Evolutionary conservation across 2,329 filamentous ascomycete species (phyloP), one percentile per base, ranked within the genome.

Genomic region (Lasiodiplodia gonubiensis): DNA sequence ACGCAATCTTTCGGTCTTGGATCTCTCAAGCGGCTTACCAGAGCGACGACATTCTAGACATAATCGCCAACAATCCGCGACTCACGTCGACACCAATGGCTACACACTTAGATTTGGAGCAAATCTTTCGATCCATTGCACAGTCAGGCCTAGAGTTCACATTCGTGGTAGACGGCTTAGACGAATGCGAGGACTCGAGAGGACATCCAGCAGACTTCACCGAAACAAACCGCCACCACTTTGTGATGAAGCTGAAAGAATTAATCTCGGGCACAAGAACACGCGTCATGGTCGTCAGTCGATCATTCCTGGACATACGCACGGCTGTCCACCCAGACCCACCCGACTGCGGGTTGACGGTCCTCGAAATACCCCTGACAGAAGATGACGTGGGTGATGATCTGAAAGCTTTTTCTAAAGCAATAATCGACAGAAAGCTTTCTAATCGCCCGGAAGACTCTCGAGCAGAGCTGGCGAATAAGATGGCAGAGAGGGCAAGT

Each of bases 291-390:
- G 21, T 52, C 0, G 49, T 30, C 7, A 52, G 21, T 12, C 49
- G 49, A 4, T 12, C 23, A 2, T 18, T 8, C 1, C 14, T 30
- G 2, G 49, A 52, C 8, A 52, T 52, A 6, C 25, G 23, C 49
- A 10, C 25, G 2, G 11, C 49, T 5, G 7, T 52, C 1, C 12
- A 16, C 16, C 2, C 25, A 16, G 25, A 52, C 2, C 2, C 10
- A 3, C 0, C 16, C 4, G 7, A 6, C 1, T 5, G 10, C 25
- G 2, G 21, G 2, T 6, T 18, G 14, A 18, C 10, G 1, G 0
- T 52, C 23, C 10, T 18, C 16, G 21, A 52, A 6, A 18, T 52
- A 16, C 6, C 21, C 14, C 7, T 52, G 16, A 27, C 23, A 4
- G 3, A 27, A 16, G 12, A 18, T 27, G 49, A 52, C 4, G 49